Evolutionary conservation across 176 grass and related monocot species (phyloP), one percentile per base, ranked within the genome.

Genomic region (Thalia dealbata): DNA sequence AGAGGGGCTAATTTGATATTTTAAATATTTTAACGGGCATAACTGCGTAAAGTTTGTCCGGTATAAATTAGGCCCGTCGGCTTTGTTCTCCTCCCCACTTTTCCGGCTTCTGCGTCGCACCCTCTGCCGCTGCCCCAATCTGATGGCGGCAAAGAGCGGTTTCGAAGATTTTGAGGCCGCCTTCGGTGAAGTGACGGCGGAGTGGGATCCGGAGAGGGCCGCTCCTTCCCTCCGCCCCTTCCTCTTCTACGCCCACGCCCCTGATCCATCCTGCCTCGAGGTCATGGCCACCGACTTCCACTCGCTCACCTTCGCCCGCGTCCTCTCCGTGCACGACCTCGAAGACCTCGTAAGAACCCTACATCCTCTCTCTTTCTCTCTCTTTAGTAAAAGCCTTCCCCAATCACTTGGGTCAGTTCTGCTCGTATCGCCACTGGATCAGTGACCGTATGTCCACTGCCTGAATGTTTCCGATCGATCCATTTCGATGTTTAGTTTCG

Each of bases 231-330:
- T 50, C 65, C 81, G 73, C 64, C 79, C 71, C 58, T 10, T 83
- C 77, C 75, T 96, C 81, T 81, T 92, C 79, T 71, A 52, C 70
- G 74, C 76, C 38, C 38, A 79, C 76, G 29, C 75, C 63, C 75
- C 59, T 25, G 80, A 80, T 60, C 71, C 76, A 9, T 76, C 72
- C 3, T 54, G 61, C 78, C 84, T 97, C 54, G 84, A 79, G 56
- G 55, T 92, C 72, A 58, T 92, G 55, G 85, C 78, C 73, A 87
- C 93, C 43, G 87, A 92, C 67, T 86, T 90, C 82, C 77, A 81
- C 78, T 92, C 83, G 69, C 69, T 84, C 72, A 77, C 87, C 8
- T 92, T 82, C 82, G 73, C 80, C 52, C 74, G 85, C 41, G 78
- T 85, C 73, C 82, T 97, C 74, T 73, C 87, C 19, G 18, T 88